Percentiles rank a stretch among this genome's conserved stretches.
Evolutionary conservation across 169 alveolate genomes (phyloP).

Genomic region (Plasmodium ovale): DNA sequence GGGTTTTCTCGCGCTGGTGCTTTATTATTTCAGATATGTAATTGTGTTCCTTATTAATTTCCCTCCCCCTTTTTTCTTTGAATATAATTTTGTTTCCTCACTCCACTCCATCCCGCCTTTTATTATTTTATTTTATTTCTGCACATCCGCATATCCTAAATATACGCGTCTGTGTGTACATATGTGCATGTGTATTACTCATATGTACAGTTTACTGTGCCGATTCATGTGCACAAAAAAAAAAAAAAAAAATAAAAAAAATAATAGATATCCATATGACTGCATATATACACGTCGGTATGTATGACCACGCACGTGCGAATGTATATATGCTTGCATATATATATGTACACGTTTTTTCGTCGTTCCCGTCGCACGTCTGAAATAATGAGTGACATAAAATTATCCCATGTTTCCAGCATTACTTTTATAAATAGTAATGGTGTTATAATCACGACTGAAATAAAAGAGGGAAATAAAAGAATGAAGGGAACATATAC

Average conservation of each 20-base stretch:
- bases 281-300: slow-evolving; percentile 19
- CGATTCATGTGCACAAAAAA: too few species aligned
- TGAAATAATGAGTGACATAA: slow-evolving; percentile 32
- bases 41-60: slow-evolving; percentile 6
- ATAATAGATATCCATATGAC: neutral
- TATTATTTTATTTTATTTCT: too few species aligned
- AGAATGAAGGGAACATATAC: neutral
- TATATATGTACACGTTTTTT: slow-evolving; percentile 3
- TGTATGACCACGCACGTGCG: neutral
- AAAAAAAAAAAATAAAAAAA: neutral
- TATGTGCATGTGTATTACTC: too few species aligned
- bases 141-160: too few species aligned
- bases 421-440: slow-evolving; percentile 62
- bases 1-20: neutral
- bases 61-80: neutral
- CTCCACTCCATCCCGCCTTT: too few species aligned
- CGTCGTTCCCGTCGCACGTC: slow-evolving; percentile 6
- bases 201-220: too few species aligned
- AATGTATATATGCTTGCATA: slow-evolving; percentile 21
- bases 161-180: too few species aligned
- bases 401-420: slow-evolving; percentile 21
- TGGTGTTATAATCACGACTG: slow-evolving; percentile 63
- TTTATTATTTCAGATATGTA: neutral
- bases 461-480: slow-evolving; percentile 33
- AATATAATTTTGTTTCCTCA: neutral